These are phyloP conservation scores for Aspergillus sp. DNA, from an alignment of 2,329 filamentous ascomycete species.

Conservation along the genomic window DNA sequence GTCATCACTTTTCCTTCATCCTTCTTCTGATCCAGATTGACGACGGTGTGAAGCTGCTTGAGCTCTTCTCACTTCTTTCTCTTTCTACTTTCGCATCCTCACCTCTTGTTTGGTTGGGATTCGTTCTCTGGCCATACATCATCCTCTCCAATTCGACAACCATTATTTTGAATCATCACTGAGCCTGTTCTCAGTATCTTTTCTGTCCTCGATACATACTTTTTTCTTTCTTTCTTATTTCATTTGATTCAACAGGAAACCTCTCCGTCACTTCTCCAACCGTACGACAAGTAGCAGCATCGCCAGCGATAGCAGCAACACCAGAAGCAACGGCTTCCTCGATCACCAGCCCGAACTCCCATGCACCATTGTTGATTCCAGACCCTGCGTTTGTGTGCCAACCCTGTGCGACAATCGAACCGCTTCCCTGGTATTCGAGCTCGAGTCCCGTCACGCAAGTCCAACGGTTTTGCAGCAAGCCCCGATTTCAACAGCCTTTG, in stretches of 20 bases:
- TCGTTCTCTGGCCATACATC: neutral
- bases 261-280: slow-evolving; percentile 2
- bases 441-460: too few relatives aligned
- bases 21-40: neutral
- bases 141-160: neutral
- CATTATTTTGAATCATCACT: neutral
- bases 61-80: neutral
- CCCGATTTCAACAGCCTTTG: slow-evolving; percentile 2
- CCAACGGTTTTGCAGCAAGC: neutral
- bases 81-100: neutral
- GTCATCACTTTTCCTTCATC: neutral
- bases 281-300: slow-evolving; percentile 3
- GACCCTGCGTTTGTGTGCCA: neutral
- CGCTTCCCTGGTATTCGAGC: neutral
- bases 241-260: slow-evolving; percentile 5
- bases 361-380: neutral
- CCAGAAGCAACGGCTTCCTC: neutral
- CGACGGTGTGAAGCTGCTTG: too few relatives aligned
- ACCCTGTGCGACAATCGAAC: neutral
- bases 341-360: neutral
- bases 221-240: slow-evolving; percentile 3
- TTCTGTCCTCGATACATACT: neutral
- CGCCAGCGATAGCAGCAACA: slow-evolving; percentile 2
- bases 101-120: neutral
- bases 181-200: neutral